Conservation (phyloP, 192 early-diverging fungal genomes). For the Cetraspora pellucida region DNA sequence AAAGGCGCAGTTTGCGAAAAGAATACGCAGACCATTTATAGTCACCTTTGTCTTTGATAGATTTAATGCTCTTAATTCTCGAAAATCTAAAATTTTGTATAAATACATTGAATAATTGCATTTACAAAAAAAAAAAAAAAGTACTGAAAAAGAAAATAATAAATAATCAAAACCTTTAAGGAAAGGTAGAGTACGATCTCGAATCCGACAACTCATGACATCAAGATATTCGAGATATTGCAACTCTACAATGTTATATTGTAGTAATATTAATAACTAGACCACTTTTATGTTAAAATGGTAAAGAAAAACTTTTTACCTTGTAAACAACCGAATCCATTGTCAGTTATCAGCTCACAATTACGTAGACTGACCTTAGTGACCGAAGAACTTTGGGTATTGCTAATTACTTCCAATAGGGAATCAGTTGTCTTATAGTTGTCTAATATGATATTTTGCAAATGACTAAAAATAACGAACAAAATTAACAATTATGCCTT, state of each 20-base stretch:
- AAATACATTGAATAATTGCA: neutral
- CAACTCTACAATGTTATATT: too few relatives aligned
- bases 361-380: neutral
- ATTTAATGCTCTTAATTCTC: neutral
- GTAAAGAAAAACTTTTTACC: neutral
- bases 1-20: neutral
- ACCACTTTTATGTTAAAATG: too few relatives aligned
- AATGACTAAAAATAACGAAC: neutral
- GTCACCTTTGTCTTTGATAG: slow-evolving; percentile 8
- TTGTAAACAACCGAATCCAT: neutral
- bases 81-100: neutral
- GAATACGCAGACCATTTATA: neutral
- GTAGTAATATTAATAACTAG: too few relatives aligned
- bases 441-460: slow-evolving; percentile 14
- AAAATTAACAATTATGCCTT: neutral
- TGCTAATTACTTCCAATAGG: neutral
- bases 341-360: neutral
- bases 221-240: too few relatives aligned
- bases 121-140: neutral
- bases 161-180: neutral
- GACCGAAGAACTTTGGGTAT: neutral
- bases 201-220: too few relatives aligned
- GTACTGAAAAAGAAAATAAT: neutral
- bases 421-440: neutral
- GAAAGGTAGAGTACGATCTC: too few relatives aligned